Evolutionary conservation across 257 asterid genomes (phyloP), one percentile per base, ranked within the genome.

Genomic region (Cynanchum wilfordii): DNA sequence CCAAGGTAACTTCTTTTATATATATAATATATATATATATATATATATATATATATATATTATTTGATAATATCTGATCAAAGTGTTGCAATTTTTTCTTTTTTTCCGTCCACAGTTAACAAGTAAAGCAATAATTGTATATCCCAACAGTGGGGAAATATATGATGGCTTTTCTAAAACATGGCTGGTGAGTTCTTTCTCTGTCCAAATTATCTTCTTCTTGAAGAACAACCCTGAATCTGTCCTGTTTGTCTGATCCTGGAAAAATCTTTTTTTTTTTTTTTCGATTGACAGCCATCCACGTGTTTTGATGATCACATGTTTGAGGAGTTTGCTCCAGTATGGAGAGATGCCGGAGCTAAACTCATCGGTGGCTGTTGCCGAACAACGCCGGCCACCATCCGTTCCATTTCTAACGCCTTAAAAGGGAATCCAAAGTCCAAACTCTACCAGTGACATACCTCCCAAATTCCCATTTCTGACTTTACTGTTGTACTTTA

Each of bases 281-380:
- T 33, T 51, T 50, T 15, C 3, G 27, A 19, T 71, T 69, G 59
- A 55, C 86, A 89, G 97, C 91, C 92, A 57, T 91, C 97, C 1
- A 73, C 84, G 22, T 88, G 94, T 74, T 84, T 87, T 22, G 96
- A 86, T 15, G 90, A 88, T 22, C 87, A 86, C 3, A 86, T 85
- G 75, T 88, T 92, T 29, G 88, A 82, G 89, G 2, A 71, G 44
- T 87, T 77, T 59, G 89, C 92, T 2, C 72, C 84, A 1, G 75
- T 56, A 75, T 92, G 97, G 98, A 80, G 89, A 12, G 97, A 91
- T 22, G 97, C 95, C 0, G 95, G 96, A 49, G 97, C 96, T 1
- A 69, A 82, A 27, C 78, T 89, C 72, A 87, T 89, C 0, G 97
- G 97, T 20, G 97, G 98, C 27, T 92, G 96, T 80, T 90, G 96